A percentile compares a stretch with the other conserved stretches of the same genome.
Evolutionary conservation across 768 basidiomycete species (phyloP).

Genomic region (Scleroderma bovista): DNA sequence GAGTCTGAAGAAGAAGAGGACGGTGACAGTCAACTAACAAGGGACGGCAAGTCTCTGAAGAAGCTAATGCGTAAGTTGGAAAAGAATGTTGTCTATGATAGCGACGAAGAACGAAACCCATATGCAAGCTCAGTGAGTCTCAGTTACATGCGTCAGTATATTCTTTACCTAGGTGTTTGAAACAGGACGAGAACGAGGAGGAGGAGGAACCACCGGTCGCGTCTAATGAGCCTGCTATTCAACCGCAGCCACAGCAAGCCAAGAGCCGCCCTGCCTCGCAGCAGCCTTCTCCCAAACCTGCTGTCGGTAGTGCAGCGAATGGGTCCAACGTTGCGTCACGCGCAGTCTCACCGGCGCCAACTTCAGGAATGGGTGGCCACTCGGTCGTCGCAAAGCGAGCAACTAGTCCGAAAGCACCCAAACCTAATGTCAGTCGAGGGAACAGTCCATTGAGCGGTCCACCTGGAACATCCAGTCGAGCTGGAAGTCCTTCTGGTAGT

Average conservation of each 20-base stretch:
- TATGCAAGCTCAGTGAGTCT: conserved; percentile 69
- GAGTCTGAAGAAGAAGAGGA: conserved; percentile 75
- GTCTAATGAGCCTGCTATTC: conserved; percentile 40
- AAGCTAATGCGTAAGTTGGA: conserved; percentile 83
- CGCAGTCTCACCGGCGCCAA: conserved; percentile 47
- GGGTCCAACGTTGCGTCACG: conserved; percentile 38
- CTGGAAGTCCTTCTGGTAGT: conserved; percentile 44
- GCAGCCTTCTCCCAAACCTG: conserved; percentile 25
- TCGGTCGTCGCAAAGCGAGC: conserved; percentile 79
- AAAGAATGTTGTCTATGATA: conserved; percentile 77
- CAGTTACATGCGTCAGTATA: not conserved
- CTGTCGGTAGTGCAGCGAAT: conserved; percentile 24
- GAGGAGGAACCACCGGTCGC: conserved; percentile 52
- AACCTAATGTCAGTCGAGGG: conserved; percentile 49
- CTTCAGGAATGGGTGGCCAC: conserved; percentile 63
- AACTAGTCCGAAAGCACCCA: conserved; percentile 72
- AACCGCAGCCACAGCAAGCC: conserved; percentile 37
- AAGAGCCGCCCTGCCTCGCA: conserved; percentile 43
- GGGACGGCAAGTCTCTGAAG: conserved; percentile 75
- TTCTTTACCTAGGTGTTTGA: not conserved
- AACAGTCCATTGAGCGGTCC: conserved; percentile 47
- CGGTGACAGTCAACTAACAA: conserved; percentile 48
- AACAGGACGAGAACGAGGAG: conserved; percentile 66
- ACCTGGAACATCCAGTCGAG: conserved; percentile 41
- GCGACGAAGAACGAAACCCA: conserved; percentile 75